Conservation (phyloP, 1,139 yeast genomes). For the Groenewaldozyma auringiensis region DNA sequence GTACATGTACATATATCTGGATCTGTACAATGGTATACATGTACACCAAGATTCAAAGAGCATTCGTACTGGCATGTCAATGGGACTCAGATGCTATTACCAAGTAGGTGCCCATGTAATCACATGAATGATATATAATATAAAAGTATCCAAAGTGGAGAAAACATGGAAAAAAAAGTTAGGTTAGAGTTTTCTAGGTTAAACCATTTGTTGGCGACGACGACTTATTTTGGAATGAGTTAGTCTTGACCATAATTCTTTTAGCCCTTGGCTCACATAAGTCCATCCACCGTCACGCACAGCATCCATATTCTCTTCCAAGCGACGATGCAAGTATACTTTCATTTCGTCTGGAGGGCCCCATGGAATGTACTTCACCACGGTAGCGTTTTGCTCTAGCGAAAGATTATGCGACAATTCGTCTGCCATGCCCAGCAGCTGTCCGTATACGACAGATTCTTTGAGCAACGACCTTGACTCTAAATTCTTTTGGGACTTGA, state of each 20-base stretch:
- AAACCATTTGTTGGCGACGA: too few relatives aligned
- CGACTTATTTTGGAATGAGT: not conserved
- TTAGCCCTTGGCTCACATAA: slow-evolving; percentile 18
- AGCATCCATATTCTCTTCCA: slow-evolving; percentile 96
- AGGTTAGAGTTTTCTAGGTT: too few relatives aligned
- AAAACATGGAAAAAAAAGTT: too few relatives aligned
- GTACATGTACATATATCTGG: too few relatives aligned
- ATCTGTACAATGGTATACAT: too few relatives aligned
- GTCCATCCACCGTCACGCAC: slow-evolving; percentile 89
- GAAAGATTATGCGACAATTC: slow-evolving; percentile 73
- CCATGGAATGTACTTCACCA: slow-evolving; percentile 95
- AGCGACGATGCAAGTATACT: slow-evolving; percentile 80
- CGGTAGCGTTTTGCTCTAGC: slow-evolving; percentile 49
- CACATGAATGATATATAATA: too few relatives aligned
- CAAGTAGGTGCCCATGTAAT: too few relatives aligned
- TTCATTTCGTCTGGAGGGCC: slow-evolving; percentile 94
- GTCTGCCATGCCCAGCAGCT: slow-evolving; percentile 94
- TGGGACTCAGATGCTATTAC: too few relatives aligned
- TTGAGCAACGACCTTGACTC: slow-evolving; percentile 6
- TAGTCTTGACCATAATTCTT: slow-evolving; percentile 15
- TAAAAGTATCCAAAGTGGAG: too few relatives aligned
- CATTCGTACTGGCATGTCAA: too few relatives aligned
- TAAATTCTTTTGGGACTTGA: not conserved
- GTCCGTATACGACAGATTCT: slow-evolving; percentile 69
- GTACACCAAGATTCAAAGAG: too few relatives aligned